Evolutionary conservation across 352 stramenopile genomes (phyloP), one percentile per base, ranked within the genome.

Genomic region (Lagenidium giganteum): DNA sequence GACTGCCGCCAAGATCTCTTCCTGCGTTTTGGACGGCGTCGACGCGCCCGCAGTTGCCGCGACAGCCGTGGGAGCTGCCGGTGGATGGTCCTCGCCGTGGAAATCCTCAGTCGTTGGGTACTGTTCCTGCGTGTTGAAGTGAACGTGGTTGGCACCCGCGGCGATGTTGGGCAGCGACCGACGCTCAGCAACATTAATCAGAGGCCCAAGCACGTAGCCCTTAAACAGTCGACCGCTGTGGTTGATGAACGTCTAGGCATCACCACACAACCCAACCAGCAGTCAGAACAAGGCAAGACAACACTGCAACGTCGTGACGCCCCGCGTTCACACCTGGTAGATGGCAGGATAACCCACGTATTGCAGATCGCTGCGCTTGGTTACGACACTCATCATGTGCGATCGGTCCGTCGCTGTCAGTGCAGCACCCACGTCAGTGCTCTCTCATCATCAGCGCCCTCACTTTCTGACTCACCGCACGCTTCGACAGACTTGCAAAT

Each of bases 401-500:
- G 81, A 93, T 6, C 70, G 71, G 5, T 91, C 73, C 25, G 78
- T 91, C 2, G 68, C 81, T 93, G 33, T 24, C 6, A 39, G 33
- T 25, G 8, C 26, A 13, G 26, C 26, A 8, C 8, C 26, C 9
- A 44, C 12, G 37, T 8, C 8, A 30, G 7, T 30, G n/a, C 37
- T 18, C 6, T 27, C 16, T 47, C 17, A 8, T 27, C 2, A 4
- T 18, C 34, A 44, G 20, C 34, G 42, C 31, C 16, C 31, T 7
- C n/a, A 9, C 16, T 8, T 23, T 47, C 4, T 8, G 33, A 73
- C 73, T 21, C 41, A 93, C 81, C 81, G 17, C 81, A 93, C 18
- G 81, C 81, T 42, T 93, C 81, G 25, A 90, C 57, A 5, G 78
- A 91, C 59, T 93, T 93, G 67, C 64, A 86, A 35, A 93, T 89